phyloP scores from a whole-genome alignment of 345 rosid genomes.

The Ceriops zippeliana region DNA sequence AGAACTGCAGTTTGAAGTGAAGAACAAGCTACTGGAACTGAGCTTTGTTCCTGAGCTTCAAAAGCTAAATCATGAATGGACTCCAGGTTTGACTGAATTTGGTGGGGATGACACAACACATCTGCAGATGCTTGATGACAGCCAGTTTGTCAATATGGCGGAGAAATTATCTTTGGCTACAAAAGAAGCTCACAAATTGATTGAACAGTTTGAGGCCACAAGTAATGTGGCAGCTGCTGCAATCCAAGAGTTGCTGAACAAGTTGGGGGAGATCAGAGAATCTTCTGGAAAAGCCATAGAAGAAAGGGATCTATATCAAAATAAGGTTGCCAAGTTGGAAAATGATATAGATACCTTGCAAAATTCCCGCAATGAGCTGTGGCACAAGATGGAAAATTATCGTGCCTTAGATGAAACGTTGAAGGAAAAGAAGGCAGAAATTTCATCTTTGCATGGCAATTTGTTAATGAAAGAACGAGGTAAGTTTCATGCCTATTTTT shows the following conservation, averaged over 20 bases:
- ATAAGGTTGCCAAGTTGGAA: conserved; percentile 53
- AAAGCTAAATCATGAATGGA: conserved; percentile 24
- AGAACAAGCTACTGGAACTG: conserved; percentile 42
- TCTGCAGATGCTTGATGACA: conserved; percentile 28
- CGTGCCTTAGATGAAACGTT: conserved; percentile 48
- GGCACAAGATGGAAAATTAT: conserved; percentile 40
- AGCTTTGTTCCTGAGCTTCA: conserved; percentile 44
- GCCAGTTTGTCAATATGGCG: conserved; percentile 36
- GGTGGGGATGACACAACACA: conserved; percentile 32
- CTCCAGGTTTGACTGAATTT: conserved; percentile 29
- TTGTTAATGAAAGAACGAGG: conserved; percentile 52
- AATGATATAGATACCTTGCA: conserved; percentile 44
- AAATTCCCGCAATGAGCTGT: conserved; percentile 46
- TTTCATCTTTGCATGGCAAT: conserved; percentile 34
- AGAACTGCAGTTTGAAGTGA: conserved; percentile 50
- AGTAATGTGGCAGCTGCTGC: conserved; percentile 43
- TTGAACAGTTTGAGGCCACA: conserved; percentile 50
- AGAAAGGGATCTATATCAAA: conserved; percentile 49
- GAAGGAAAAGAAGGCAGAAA: conserved; percentile 62
- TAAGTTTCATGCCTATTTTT: conserved; percentile 16
- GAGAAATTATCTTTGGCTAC: conserved; percentile 45
- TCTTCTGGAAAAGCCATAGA: conserved; percentile 39
- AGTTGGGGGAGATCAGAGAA: conserved; percentile 38
- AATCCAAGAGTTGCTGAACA: conserved; percentile 58
- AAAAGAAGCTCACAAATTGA: conserved; percentile 33